Evolutionary conservation across 2,329 filamentous ascomycete genomes (phyloP).

Genomic region (Claviceps sp.): DNA sequence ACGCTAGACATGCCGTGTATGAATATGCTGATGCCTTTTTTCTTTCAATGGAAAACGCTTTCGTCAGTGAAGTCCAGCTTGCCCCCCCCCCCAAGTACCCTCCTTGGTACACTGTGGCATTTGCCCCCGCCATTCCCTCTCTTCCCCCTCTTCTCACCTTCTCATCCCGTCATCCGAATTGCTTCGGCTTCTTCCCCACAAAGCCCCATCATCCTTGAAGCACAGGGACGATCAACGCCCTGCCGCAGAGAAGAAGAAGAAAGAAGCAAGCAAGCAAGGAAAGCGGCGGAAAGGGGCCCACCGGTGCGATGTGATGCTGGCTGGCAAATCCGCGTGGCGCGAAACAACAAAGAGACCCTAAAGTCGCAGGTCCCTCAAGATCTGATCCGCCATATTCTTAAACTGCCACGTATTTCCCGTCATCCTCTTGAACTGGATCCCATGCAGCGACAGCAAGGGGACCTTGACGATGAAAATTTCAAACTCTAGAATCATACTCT

Average conservation of each 20-base stretch:
- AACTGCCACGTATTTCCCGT: conserved; percentile 96
- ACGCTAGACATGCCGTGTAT: conserved; percentile 11
- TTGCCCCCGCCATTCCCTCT: too few species aligned
- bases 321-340: too few species aligned
- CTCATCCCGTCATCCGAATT: too few species aligned
- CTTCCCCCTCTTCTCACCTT: too few species aligned
- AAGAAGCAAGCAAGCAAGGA: too few species aligned
- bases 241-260: too few species aligned
- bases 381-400: conserved; percentile 95
- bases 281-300: neutral
- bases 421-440: conserved; percentile 96
- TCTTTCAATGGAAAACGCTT: neutral
- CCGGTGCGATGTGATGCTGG: neutral
- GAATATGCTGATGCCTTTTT: conserved; percentile 6
- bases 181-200: too few species aligned
- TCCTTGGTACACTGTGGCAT: too few species aligned
- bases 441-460: conserved; percentile 79
- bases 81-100: too few species aligned
- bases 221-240: too few species aligned
- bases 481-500: conserved; percentile 73
- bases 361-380: conserved; percentile 72
- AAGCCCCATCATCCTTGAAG: too few species aligned
- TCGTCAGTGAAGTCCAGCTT: neutral
- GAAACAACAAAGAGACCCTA: conserved; percentile 26
- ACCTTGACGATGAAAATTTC: conserved; percentile 98